Base-by-base conservation (phyloP, 164 flowering plant species). In the Houttuynia cordata region DNA sequence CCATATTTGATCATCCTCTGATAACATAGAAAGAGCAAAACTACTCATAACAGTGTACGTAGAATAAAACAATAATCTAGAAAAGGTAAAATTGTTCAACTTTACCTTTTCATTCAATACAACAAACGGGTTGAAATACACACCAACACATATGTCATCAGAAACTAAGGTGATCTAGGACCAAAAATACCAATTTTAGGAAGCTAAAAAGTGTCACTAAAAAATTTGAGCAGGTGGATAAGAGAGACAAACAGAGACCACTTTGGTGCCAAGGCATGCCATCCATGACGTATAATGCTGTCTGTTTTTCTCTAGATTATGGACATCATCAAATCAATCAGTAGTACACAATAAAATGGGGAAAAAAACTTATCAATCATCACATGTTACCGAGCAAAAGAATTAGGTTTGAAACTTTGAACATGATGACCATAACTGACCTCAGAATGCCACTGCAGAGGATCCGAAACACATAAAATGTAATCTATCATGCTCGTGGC, bases 41-140 rank as follows among this genome's bases (percentile, higher is more conserved):
- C 39, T 18, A 10, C 21, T n/a, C 13, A 45, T 21, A n/a, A 59
- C n/a, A n/a, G n/a, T n/a, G n/a, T n/a, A 9, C 7, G 23, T 23
- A 25, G 54, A 47, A 42, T 42, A 12, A 34, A 58, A 23, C 13
- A 4, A 13, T 21, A 47, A 47, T 8, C 21, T 21, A 39, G 14
- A 51, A 52, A 4, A 52, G 10, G 55, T 10, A 52, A 65, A 19
- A 12, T 3, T 15, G n/a, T n/a, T 37, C 17, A 37, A 13, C 4
- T 0, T 47, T 73, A 92, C 96, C 91, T 71, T 82, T 66, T 79
- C 77, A 52, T 81, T 69, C 78, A 75, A 77, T 51, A 72, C 62
- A 50, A 90, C 94, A 71, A 71, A 93, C 15, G 98, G 97, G 66
- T 93, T 93, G 76, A 90, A 93, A 74, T 90, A 96, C 25, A 93